Evolutionary conservation across 2,329 filamentous ascomycete genomes (phyloP).

Genomic region (Zymoseptoria passerinii): DNA sequence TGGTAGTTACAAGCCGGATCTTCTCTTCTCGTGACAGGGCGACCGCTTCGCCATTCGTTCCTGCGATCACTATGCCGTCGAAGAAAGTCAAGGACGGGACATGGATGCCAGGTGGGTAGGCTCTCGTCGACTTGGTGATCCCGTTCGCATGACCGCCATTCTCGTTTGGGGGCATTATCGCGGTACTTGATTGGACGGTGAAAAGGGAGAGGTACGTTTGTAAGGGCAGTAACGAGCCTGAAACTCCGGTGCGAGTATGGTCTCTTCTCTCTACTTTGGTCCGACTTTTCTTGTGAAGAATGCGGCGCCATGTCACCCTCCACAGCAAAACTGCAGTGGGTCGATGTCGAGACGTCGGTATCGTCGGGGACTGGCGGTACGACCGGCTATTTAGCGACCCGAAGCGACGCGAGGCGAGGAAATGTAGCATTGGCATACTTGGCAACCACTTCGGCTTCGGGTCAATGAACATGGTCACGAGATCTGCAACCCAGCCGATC

Average conservation of each 20-base stretch:
- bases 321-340: neutral
- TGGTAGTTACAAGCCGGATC: slow-evolving; percentile 31
- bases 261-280: too few relatives aligned
- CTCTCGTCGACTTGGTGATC: neutral
- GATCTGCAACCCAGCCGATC: too few relatives aligned
- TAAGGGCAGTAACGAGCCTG: too few relatives aligned
- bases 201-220: too few relatives aligned
- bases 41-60: slow-evolving; percentile 41
- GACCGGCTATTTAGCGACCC: neutral
- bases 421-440: neutral
- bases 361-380: neutral
- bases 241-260: too few relatives aligned
- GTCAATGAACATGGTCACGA: too few relatives aligned
- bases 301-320: neutral
- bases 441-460: too few relatives aligned
- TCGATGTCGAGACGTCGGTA: neutral
- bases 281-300: too few relatives aligned
- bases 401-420: neutral
- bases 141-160: neutral
- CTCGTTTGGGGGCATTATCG: slow-evolving; percentile 26
- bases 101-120: slow-evolving; percentile 46
- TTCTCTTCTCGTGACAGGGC: slow-evolving; percentile 36
- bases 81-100: slow-evolving; percentile 53
- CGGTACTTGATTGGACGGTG: neutral
- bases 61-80: slow-evolving; percentile 39